These are phyloP conservation scores for Chlamydomonas sp. DNA, from an alignment of 139 green algal genomes.

Conservation along the genomic window DNA sequence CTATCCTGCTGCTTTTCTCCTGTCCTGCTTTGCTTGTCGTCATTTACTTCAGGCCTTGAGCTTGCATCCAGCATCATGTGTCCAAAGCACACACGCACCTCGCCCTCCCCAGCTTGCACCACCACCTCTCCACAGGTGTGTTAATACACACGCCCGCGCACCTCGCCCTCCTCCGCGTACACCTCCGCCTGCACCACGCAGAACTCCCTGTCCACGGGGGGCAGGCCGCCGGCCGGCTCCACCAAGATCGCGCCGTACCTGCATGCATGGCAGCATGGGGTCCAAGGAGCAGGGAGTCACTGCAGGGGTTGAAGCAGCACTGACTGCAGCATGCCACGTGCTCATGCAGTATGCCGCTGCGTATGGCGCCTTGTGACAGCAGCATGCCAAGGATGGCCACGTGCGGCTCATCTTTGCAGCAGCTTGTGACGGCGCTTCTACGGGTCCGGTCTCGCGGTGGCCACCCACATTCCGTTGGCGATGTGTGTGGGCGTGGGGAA, in stretches of 20 bases:
- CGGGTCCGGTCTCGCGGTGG: too few relatives aligned
- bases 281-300: neutral
- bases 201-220: conserved; percentile 42
- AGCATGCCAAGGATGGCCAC: too few relatives aligned
- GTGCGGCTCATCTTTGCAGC: too few relatives aligned
- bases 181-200: conserved; percentile 39
- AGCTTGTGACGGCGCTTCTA: too few relatives aligned
- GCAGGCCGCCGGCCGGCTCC: conserved; percentile 34
- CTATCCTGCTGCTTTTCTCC: too few relatives aligned
- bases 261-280: neutral
- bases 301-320: neutral
- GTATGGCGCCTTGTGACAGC: too few relatives aligned
- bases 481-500: conserved; percentile 28
- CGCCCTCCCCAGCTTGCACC: neutral
- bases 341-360: neutral
- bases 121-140: too few relatives aligned
- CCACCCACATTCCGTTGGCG: conserved; percentile 23
- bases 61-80: too few relatives aligned
- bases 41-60: too few relatives aligned
- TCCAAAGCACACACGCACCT: neutral
- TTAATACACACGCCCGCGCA: neutral
- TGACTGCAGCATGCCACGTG: neutral
- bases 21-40: too few relatives aligned
- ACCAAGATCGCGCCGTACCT: conserved; percentile 41
- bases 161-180: conserved; percentile 14